phyloP scores from a whole-genome alignment of 768 basidiomycete genomes.

The Rhodotorula graminis region DNA sequence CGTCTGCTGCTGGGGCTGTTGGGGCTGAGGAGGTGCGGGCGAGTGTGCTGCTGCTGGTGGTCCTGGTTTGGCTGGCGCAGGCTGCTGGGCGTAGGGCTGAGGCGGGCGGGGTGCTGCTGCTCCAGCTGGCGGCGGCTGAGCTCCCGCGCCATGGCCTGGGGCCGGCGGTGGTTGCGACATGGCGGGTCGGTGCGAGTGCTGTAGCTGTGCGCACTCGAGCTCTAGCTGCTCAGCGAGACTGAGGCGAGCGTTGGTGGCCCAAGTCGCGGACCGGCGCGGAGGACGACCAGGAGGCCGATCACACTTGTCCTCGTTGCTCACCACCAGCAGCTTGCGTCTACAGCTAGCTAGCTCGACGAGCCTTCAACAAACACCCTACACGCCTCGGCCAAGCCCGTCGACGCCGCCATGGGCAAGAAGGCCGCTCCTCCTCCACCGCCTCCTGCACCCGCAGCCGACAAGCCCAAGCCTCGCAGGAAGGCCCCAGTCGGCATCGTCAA shows the following conservation, averaged over 20 bases:
- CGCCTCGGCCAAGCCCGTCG: not conserved
- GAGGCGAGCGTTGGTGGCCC: too few relatives aligned
- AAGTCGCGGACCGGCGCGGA: too few relatives aligned
- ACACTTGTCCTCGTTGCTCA: too few relatives aligned
- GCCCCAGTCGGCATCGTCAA: constrained; percentile 29
- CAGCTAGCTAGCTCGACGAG: too few relatives aligned
- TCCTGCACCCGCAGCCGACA: not conserved
- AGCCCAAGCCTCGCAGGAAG: constrained; percentile 12
- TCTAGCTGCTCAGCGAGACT: too few relatives aligned
- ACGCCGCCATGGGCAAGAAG: constrained; percentile 5
- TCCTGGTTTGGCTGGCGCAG: not conserved
- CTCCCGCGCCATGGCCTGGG: not conserved
- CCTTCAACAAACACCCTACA: not conserved
- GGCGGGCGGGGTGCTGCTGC: too few relatives aligned
- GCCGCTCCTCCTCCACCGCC: not conserved
- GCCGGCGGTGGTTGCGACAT: not conserved
- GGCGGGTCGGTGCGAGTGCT: too few relatives aligned
- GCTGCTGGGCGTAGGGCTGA: not conserved
- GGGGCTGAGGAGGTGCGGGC: not conserved
- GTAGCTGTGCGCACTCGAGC: not conserved
- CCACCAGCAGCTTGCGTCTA: too few relatives aligned
- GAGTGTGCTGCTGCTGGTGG: not conserved
- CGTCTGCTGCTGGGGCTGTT: not conserved
- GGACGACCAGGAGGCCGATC: too few relatives aligned
- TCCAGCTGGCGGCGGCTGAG: not conserved